phyloP scores from a whole-genome alignment of 208 protist species.

The Crithidia sp. region DNA sequence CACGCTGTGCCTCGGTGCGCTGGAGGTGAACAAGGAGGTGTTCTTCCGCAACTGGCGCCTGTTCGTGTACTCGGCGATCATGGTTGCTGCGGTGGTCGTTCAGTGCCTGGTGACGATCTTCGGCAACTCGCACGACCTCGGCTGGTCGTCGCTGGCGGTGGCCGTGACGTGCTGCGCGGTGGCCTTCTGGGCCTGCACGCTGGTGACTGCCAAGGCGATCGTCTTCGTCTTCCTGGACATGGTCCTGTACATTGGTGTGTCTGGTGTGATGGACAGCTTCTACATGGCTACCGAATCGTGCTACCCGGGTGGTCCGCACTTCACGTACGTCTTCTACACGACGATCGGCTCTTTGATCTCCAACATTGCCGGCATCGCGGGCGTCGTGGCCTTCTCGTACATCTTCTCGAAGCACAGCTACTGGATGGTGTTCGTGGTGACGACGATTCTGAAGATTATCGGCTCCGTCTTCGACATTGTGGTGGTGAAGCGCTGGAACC shows the following conservation, averaged over 20 bases:
- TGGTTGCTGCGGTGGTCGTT: conserved; percentile 29
- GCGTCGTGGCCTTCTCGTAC: conserved; percentile 44
- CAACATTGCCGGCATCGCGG: conserved; percentile 35
- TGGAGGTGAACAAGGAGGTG: conserved; percentile 33
- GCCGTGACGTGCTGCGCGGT: conserved; percentile 13
- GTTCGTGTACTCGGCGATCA: conserved; percentile 30
- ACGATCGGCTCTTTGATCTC: conserved; percentile 55
- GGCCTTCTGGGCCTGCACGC: conserved; percentile 34
- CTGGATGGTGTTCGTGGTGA: conserved; percentile 47
- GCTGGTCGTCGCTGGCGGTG: conserved; percentile 19
- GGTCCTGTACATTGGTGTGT: conserved; percentile 52
- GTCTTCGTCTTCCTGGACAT: conserved; percentile 46
- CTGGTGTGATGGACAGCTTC: conserved; percentile 46
- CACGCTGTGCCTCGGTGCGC: conserved; percentile 20
- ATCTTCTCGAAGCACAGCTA: conserved; percentile 56
- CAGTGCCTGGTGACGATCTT: conserved; percentile 26
- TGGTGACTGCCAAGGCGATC: conserved; percentile 48
- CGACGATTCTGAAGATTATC: conserved; percentile 42
- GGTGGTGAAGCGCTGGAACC: conserved; percentile 75
- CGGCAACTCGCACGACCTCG: conserved; percentile 14
- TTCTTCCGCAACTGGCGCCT: conserved; percentile 30
- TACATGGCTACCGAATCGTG: conserved; percentile 36
- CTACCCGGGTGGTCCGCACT: conserved; percentile 45
- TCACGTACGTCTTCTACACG: conserved; percentile 54
- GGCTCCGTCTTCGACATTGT: conserved; percentile 71